These are phyloP conservation scores for Botrytis porri DNA, from an alignment of 2,329 filamentous ascomycete genomes.

Conservation along the genomic window DNA sequence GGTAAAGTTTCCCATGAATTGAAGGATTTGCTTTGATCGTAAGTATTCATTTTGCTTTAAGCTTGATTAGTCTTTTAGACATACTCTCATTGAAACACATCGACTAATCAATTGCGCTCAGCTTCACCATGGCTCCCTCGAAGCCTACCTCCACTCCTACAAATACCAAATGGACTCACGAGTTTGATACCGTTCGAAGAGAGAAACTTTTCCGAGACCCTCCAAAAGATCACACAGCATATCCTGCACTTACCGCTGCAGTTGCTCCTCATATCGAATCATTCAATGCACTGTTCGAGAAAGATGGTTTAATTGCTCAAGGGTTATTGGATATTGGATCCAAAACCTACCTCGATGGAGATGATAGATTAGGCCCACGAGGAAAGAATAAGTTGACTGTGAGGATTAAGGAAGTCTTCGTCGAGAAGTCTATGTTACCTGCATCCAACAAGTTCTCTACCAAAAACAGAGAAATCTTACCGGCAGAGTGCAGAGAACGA, in stretches of 20 bases:
- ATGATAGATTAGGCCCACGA: conserved; percentile 56
- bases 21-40: conserved; percentile 13
- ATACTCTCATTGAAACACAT: not conserved
- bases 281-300: conserved; percentile 85
- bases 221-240: conserved; percentile 81
- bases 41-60: not conserved
- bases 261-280: conserved; percentile 91
- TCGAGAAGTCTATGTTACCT: conserved; percentile 79
- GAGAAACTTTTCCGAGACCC: conserved; percentile 88
- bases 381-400: conserved; percentile 74
- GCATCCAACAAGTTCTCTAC: conserved; percentile 77
- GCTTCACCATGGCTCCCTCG: conserved; percentile 30
- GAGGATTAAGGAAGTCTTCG: conserved; percentile 73
- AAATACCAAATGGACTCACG: conserved; percentile 73
- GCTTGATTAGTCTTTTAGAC: no score
- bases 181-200: conserved; percentile 81
- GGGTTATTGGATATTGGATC: conserved; percentile 85
- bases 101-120: conserved; percentile 6
- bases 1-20: conserved; percentile 9
- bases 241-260: conserved; percentile 80
- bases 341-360: conserved; percentile 82
- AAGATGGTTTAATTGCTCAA: conserved; percentile 69
- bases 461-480: conserved; percentile 79
- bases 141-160: conserved; percentile 41
- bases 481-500: conserved; percentile 89